Evolutionary conservation across 2,329 filamentous ascomycete species (phyloP).

Genomic region (Pseudocercospora fuligena): DNA sequence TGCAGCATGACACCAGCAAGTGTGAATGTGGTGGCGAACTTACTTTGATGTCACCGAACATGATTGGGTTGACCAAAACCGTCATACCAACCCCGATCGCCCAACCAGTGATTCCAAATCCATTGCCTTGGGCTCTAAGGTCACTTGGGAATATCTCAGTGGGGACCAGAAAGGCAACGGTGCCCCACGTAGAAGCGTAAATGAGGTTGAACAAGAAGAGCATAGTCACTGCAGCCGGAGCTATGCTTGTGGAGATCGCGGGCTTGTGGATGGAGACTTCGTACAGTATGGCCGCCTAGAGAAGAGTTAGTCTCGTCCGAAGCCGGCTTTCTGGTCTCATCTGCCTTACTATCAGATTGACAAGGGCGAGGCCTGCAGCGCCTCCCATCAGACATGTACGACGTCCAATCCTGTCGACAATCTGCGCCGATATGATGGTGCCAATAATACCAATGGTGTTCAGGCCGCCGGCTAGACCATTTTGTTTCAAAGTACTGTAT

Average conservation of each 20-base stretch:
- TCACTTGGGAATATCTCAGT: conserved; percentile 63
- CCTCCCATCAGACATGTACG: conserved; percentile 45
- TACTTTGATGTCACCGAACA: conserved; percentile 45
- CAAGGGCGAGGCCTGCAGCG: conserved; percentile 33
- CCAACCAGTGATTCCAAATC: conserved; percentile 64
- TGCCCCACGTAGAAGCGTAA: conserved; percentile 58
- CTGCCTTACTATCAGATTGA: conserved; percentile 4
- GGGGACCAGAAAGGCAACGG: conserved; percentile 55
- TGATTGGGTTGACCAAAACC: conserved; percentile 55
- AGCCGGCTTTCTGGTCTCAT: not conserved
- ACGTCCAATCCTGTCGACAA: conserved; percentile 46
- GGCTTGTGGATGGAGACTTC: conserved; percentile 47
- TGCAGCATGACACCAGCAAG: not conserved
- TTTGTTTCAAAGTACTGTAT: conserved; percentile 16
- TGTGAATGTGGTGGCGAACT: not conserved
- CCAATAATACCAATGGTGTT: conserved; percentile 37
- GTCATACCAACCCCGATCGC: conserved; percentile 63
- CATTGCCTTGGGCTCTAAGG: conserved; percentile 63
- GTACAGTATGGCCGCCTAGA: conserved; percentile 43
- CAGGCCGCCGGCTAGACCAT: conserved; percentile 35
- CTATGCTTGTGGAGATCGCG: conserved; percentile 45
- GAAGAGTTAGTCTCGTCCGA: conserved; percentile 23
- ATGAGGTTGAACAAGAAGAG: conserved; percentile 58
- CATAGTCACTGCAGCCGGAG: conserved; percentile 54
- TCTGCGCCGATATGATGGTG: conserved; percentile 40